Evolutionary conservation across 306 rosid species (phyloP), one percentile per base, ranked within the genome.

Genomic region (Senna siamea): DNA sequence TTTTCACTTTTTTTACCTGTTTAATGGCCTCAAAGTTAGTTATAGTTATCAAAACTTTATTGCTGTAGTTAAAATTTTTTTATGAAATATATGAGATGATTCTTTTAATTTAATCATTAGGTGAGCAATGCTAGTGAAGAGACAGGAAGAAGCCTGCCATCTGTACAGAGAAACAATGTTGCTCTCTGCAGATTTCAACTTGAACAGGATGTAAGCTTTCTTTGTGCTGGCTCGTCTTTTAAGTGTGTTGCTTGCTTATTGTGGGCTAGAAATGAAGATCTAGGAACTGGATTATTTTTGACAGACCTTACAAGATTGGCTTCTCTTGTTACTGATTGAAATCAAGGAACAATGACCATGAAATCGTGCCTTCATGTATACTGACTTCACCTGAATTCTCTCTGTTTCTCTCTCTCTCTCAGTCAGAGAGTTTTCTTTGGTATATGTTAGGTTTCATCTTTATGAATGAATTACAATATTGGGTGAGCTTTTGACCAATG

Each of bases 141-240:
- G 76, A 47, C 78, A 5, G 59, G 73, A 57, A 77, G 69, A 48
- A 38, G 54, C 44, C 80, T 80, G 67, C 66, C 77, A 3, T 76
- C 62, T 83, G 40, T 64, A 69, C 81, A 58, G 69, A 76, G 66
- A 62, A 74, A 67, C 52, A 69, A 65, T 74, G 72, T 73, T 41
- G 71, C 69, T 76, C 76, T 73, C 13, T 81, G 74, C 73, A 87
- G 83, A 77, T 79, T 81, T 72, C 92, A 87, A 77, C 92, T 89
- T 55, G 95, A 89, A 67, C 86, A 87, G 77, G 95, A 89, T 76
- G 95, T 89, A 87, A 89, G 95, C 47, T 54, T 50, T 76, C 69
- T 46, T 46, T 62, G 2, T 51, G 37, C 58, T 66, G 15, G 55
- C 52, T 65, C 51, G 61, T 53, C 12, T 14, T 5, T 1, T 59